Conservation (phyloP, 169 alveolate genomes). For the Fabrea salina region DNA sequence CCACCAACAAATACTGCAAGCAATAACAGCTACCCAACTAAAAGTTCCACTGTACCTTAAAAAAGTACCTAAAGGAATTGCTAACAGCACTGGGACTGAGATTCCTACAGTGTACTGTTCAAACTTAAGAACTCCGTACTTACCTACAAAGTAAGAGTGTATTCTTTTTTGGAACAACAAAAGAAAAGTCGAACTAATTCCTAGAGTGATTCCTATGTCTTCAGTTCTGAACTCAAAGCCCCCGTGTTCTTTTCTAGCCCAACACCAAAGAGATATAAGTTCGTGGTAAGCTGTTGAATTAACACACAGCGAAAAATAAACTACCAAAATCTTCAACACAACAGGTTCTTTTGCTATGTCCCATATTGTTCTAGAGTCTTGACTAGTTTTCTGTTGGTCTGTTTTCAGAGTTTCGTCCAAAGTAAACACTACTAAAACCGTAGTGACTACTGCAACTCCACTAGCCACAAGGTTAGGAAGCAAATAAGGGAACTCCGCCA, state of each 20-base stretch:
- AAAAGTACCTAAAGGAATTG: too few relatives aligned
- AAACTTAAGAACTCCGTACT: too few relatives aligned
- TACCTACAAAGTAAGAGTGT: background rate
- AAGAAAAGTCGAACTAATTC: background rate
- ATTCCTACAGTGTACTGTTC: too few relatives aligned
- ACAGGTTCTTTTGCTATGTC: background rate
- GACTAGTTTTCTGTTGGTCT: background rate
- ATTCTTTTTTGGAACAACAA: background rate
- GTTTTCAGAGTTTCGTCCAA: slow-evolving; percentile 21
- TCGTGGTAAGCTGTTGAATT: background rate
- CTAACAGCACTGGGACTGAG: too few relatives aligned
- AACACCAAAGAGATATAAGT: background rate
- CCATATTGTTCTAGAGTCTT: background rate
- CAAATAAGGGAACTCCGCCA: slow-evolving; percentile 1
- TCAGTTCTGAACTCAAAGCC: background rate
- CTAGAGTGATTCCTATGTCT: background rate
- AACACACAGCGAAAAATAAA: background rate
- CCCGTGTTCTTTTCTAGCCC: background rate
- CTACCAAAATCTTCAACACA: background rate
- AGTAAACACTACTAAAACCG: background rate
- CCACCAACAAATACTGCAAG: too few relatives aligned
- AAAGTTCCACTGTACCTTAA: too few relatives aligned
- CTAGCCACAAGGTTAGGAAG: background rate
- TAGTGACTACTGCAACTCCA: background rate
- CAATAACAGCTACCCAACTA: too few relatives aligned